Evolutionary conservation across 352 stramenopile genomes (phyloP).

Genomic region (Phytophthora cactorum): DNA sequence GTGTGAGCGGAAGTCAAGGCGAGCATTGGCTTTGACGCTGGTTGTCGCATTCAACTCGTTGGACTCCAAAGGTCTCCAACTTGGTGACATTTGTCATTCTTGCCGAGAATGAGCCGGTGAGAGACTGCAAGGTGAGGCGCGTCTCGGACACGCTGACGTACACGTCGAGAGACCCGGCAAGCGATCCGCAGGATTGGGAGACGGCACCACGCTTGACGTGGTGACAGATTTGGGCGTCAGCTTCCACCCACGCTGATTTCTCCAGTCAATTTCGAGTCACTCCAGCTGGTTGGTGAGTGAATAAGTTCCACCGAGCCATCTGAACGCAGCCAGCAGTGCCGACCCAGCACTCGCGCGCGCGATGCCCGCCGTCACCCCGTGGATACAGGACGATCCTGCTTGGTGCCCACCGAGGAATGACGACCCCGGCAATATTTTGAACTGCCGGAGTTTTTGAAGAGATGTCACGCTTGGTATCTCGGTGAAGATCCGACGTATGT

Average conservation of each 20-base stretch:
- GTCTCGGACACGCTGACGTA: conserved; percentile 27
- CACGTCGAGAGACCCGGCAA: conserved; percentile 23
- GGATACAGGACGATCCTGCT: conserved; percentile 5
- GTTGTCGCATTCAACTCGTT: not conserved
- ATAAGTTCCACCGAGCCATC: conserved; percentile 13
- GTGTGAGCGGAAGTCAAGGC: not conserved
- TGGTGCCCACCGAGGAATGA: conserved; percentile 14
- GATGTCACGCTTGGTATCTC: not conserved
- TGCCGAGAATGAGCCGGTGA: conserved; percentile 7
- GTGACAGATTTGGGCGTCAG: conserved; percentile 16
- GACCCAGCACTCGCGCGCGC: not conserved
- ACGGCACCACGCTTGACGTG: conserved; percentile 12
- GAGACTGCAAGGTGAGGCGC: conserved; percentile 5
- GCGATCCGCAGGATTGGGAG: conserved; percentile 21
- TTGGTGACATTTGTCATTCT: conserved; percentile 5
- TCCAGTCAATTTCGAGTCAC: conserved; percentile 27
- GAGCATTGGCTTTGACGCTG: not conserved
- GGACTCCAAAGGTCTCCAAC: too few relatives aligned
- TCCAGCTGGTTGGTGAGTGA: conserved; percentile 3
- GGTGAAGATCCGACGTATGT: conserved; percentile 11
- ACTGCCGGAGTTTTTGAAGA: conserved; percentile 16
- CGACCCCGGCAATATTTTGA: conserved; percentile 24
- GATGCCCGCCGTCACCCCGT: conserved; percentile 11
- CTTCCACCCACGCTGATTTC: conserved; percentile 21
- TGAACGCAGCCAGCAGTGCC: not conserved